A percentile compares a stretch with the other conserved stretches of the same genome.
Conservation (phyloP, 2,329 filamentous ascomycete species). For the Beauveria rudraprayagi region DNA sequence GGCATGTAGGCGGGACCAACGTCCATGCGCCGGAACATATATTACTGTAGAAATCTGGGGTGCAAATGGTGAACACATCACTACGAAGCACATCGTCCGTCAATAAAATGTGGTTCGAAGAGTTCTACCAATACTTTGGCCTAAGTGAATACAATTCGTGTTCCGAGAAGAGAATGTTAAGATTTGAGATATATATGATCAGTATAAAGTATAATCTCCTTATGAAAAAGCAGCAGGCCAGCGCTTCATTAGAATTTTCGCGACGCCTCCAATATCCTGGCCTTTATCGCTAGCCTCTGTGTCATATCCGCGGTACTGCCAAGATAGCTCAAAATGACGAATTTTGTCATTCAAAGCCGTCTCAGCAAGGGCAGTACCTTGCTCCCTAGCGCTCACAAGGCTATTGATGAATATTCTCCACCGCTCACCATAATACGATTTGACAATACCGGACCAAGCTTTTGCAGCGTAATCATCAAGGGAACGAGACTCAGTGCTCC, state of each 20-base stretch:
- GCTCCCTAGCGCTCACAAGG: conserved; percentile 16
- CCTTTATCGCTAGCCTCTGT: neutral
- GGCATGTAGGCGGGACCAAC: neutral
- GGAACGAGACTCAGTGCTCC: conserved; percentile 35
- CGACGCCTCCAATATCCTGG: neutral
- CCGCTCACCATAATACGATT: conserved; percentile 36
- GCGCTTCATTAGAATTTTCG: neutral
- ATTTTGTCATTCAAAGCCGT: neutral
- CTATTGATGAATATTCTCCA: conserved; percentile 39
- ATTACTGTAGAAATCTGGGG: neutral
- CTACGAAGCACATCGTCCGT: neutral
- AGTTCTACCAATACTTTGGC: too few relatives aligned
- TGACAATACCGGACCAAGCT: conserved; percentile 38
- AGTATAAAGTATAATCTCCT: neutral
- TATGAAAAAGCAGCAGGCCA: neutral
- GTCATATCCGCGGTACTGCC: neutral
- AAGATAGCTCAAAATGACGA: neutral
- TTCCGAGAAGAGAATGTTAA: too few relatives aligned
- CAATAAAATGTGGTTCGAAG: neutral
- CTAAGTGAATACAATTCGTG: too few relatives aligned
- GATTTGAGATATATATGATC: too few relatives aligned
- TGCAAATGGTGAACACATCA: neutral
- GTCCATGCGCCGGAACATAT: neutral
- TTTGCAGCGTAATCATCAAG: conserved; percentile 43
- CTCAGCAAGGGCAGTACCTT: neutral